Evolutionary conservation across 225 moss, liverwort and hornwort genomes (phyloP), one percentile per base, ranked within the genome.

Genomic region (Bryoerythrophyllum caledonicum): DNA sequence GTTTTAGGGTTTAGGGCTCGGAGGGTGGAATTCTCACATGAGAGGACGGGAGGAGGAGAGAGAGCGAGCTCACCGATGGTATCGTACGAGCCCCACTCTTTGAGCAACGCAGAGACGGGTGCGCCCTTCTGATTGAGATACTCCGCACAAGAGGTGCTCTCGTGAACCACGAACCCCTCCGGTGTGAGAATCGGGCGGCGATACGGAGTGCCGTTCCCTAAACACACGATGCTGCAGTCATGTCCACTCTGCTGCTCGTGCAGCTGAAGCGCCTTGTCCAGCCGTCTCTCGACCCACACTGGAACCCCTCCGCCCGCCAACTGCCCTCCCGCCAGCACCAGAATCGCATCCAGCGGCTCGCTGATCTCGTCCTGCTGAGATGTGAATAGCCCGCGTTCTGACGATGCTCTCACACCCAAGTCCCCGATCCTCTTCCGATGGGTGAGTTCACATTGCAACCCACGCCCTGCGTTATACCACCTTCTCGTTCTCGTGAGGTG

Each of bases 51-150:
- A 57, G 3, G 24, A 24, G 44, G 53, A 21, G 8, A 35, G 54
- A 15, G 25, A 25, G 35, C 49, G 63, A 72, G 46, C 55, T 53
- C 52, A 80, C 91, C 91, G 27, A 83, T 84, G 10, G 91, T 91
- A 41, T 91, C 91, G 41, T 82, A 85, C 1, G 91, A 91, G 40
- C 80, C 76, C 78, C 83, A 91, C 43, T 91, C 91, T 83, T 91
- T 81, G 41, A 83, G 78, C 68, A 80, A 23, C 8, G 65, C 67
- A 32, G 74, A 84, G 14, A 72, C 63, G 20, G 78, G 87, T 4
- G 69, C 78, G 43, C 85, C 85, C 16, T 70, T 69, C 28, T 70
- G 65, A 2, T 76, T 54, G 35, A 89, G 85, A 73, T 91, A 91
- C 32, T 80, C 73, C 0, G 81, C 82, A 30, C 86, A 85, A 3